These are phyloP conservation scores for Thymus quinquecostatus DNA, from an alignment of 257 asterid genomes.

Conservation along the genomic window DNA sequence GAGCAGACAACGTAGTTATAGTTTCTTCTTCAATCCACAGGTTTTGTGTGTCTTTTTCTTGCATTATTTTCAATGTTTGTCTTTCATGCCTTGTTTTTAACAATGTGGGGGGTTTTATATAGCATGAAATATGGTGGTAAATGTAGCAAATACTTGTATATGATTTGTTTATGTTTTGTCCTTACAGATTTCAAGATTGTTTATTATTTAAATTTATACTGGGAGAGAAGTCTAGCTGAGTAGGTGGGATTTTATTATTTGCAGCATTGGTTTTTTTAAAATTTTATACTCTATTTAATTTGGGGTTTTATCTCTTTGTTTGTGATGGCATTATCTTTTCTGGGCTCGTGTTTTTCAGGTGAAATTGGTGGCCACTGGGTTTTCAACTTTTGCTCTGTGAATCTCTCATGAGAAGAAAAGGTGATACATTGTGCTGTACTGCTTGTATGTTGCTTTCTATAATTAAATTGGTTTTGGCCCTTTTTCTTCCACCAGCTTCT, in stretches of 20 bases:
- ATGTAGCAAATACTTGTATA: slow-evolving; percentile 29
- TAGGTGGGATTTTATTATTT: slow-evolving; percentile 29
- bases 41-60: slow-evolving; percentile 50
- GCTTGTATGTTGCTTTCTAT: slow-evolving; percentile 25
- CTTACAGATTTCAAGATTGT: slow-evolving; percentile 39
- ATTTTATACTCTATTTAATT: not conserved
- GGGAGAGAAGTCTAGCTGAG: slow-evolving; percentile 8
- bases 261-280: slow-evolving; percentile 14
- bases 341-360: slow-evolving; percentile 38
- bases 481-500: slow-evolving; percentile 3
- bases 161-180: slow-evolving; percentile 25
- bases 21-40: slow-evolving; percentile 66
- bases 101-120: slow-evolving; percentile 30
- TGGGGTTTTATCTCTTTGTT: slow-evolving; percentile 22
- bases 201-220: slow-evolving; percentile 6
- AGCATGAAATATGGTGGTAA: slow-evolving; percentile 24
- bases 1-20: slow-evolving; percentile 34
- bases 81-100: slow-evolving; percentile 42
- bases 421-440: slow-evolving; percentile 46
- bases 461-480: not conserved
- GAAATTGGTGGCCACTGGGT: slow-evolving; percentile 41
- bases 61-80: slow-evolving; percentile 40
- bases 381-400: slow-evolving; percentile 40
- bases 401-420: slow-evolving; percentile 37
- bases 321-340: slow-evolving; percentile 33